Base-by-base conservation (phyloP, 306 rosid genomes). In the Astragalus glycyphyllos region DNA sequence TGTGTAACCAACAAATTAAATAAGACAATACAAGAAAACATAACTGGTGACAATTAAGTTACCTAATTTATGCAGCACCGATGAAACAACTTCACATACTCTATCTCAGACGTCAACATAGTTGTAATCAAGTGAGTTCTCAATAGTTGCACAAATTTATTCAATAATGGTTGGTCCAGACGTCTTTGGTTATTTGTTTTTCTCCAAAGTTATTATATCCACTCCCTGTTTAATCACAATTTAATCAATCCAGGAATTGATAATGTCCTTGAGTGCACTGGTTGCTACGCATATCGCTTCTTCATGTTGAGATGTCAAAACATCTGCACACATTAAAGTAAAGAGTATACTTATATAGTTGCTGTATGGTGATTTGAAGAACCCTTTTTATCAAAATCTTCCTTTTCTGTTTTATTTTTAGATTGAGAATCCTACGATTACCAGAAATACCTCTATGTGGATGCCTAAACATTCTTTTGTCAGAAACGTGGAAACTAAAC, bases 231-330 rank as follows among this genome's bases (percentile, higher is more conserved):
- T 89, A 64, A 90, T 86, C 88, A 82, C 79, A 72, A 50, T 86
- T 74, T 81, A 92, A 83, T 89, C 96, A 23, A 94, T 65, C 78
- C 98, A 94, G 61, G 78, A 54, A 70, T 72, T 65, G 65, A 83
- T 87, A 83, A 94, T 70, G 80, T 79, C 80, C 86, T 83, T 89
- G 62, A 90, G 71, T 58, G 98, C 76, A 76, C 69, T 73, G 0
- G 75, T 75, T 46, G 97, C 89, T 6, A 96, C 84, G 7, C 70
- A 83, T 75, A 80, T 68, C 46, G 89, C 96, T 85, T 90, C 98
- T 82, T 90, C 97, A 17, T 90, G 93, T 59, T 87, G 96, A 47
- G 92, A 90, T 56, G 87, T 85, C 88, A 94, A 79, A 75, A 88
- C 76, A 87, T 88, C 98, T 94, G 89, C 83, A 70, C 41, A 75